Evolutionary conservation across 805 yeast species (phyloP), one percentile per base, ranked within the genome.

Genomic region (Metahyphopichia silvanorum): DNA sequence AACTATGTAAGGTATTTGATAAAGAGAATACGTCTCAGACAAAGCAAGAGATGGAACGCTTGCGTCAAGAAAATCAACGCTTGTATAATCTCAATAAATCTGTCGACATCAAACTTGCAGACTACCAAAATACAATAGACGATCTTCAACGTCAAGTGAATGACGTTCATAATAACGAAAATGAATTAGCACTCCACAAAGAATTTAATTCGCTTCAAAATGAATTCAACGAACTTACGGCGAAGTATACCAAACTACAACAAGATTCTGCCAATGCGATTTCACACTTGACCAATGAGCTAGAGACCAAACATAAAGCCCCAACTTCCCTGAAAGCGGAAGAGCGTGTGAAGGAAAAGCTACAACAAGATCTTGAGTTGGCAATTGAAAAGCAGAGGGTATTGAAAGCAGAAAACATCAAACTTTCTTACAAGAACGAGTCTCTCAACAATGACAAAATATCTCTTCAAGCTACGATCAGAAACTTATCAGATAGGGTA

Each of bases 331-430:
- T 37, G 6, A 42, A 44, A 31, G 42, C 42, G 6, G 46, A 48
- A 16, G 37, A 35, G 22, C 35, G 32, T 29, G 37, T 34, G 9
- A 29, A 34, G 12, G 67, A 64, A 5, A 59, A 57, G 32, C 47
- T 69, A 2, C 60, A 55, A 12, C 57, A 54, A 12, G 72, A 67
- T 17, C 45, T 70, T 27, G 62, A 62, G 18, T 33, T 43, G 3
- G 67, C 75, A 0, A 61, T 66, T 2, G 69, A 69, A 10, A 69
- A 66, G 40, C 74, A 71, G 37, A 46, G 76, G 23, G 41, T 59
- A 1, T 44, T 66, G 23, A 63, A 62, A 13, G 66, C 75, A 6
- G 76, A 73, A 40, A 68, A 69, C 39, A 56, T 63, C 14, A 55
- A 66, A 38, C 42, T 69, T n/a, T 54, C 66, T 2, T 67, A 63